A percentile compares a stretch with the other conserved stretches of the same genome.
These are phyloP conservation scores for Yarrowia sp. DNA, from an alignment of 805 yeast genomes.

Conservation along the genomic window DNA sequence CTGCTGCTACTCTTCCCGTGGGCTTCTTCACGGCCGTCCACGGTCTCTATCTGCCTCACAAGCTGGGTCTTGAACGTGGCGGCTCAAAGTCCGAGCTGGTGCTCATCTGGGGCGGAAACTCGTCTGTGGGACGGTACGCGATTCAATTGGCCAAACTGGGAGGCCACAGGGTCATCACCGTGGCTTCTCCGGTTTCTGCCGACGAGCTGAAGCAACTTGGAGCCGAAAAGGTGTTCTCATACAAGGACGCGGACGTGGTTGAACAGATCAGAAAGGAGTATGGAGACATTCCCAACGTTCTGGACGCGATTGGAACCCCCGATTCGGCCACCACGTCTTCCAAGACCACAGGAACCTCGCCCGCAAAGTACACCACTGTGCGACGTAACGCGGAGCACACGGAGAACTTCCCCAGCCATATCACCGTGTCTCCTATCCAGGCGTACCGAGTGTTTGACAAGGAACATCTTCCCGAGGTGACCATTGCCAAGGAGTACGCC, in stretches of 20 bases:
- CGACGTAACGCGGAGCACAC: slow-evolving; percentile 33
- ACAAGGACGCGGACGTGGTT: slow-evolving; percentile 33
- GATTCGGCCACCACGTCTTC: slow-evolving; percentile 29
- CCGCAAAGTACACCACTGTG: slow-evolving; percentile 33
- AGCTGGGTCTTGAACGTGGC: slow-evolving; percentile 26
- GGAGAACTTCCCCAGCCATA: slow-evolving; percentile 20
- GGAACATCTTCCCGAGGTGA: slow-evolving; percentile 35
- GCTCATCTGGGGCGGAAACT: slow-evolving; percentile 38
- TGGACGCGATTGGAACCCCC: slow-evolving; percentile 33
- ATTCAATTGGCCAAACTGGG: slow-evolving; percentile 36
- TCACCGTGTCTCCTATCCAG: slow-evolving; percentile 29
- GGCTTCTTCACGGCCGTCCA: slow-evolving; percentile 31
- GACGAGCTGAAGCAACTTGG: slow-evolving; percentile 25
- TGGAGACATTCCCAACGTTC: slow-evolving; percentile 19
- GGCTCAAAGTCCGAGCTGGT: slow-evolving; percentile 16
- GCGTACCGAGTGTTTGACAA: slow-evolving; percentile 31
- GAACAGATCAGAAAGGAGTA: slow-evolving; percentile 35
- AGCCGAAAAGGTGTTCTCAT: slow-evolving; percentile 23
- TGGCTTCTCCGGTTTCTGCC: slow-evolving; percentile 14
- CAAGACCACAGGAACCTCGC: slow-evolving; percentile 10
- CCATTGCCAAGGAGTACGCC: slow-evolving; percentile 25
- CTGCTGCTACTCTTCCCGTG: slow-evolving; percentile 34
- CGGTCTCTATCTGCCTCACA: slow-evolving; percentile 26
- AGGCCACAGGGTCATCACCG: slow-evolving; percentile 31
- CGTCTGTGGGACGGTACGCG: slow-evolving; percentile 34